Conservation (phyloP, 2,329 filamentous ascomycete species). For the Blastomyces emzantsi region DNA sequence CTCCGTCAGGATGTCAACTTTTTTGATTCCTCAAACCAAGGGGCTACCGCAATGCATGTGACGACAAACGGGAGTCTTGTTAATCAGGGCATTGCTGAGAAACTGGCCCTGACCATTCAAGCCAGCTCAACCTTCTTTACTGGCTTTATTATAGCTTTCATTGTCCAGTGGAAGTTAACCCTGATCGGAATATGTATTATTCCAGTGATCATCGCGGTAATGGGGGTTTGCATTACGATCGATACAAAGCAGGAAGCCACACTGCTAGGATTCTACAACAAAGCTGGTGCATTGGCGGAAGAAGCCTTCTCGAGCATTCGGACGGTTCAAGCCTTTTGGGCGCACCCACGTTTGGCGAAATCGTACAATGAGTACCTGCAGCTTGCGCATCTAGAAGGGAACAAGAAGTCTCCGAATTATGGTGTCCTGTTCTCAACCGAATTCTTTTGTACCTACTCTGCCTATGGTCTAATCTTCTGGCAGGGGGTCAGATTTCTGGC, state of each 20-base stretch:
- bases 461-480: constrained; percentile 30
- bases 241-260: constrained; percentile 22
- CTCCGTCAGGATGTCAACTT: constrained; percentile 8
- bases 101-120: constrained; percentile 28
- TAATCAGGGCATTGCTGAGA: constrained; percentile 35
- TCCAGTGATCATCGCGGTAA: constrained; percentile 33
- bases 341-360: constrained; percentile 34
- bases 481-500: constrained; percentile 25
- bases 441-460: constrained; percentile 27
- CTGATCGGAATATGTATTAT: constrained; percentile 40
- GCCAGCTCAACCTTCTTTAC: constrained; percentile 33
- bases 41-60: constrained; percentile 10
- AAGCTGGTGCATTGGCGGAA: constrained; percentile 39
- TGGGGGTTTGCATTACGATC: constrained; percentile 19
- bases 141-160: constrained; percentile 34
- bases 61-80: constrained; percentile 29
- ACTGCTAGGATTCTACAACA: constrained; percentile 34
- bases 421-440: constrained; percentile 25
- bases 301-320: constrained; percentile 41
- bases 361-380: constrained; percentile 38
- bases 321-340: constrained; percentile 42
- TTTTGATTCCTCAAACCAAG: constrained; percentile 7
- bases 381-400: constrained; percentile 27
- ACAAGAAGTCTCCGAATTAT: constrained; percentile 24
- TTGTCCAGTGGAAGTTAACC: constrained; percentile 37